Evolutionary conservation across 768 basidiomycete species (phyloP).

Genomic region (Cantharellus anzutake): DNA sequence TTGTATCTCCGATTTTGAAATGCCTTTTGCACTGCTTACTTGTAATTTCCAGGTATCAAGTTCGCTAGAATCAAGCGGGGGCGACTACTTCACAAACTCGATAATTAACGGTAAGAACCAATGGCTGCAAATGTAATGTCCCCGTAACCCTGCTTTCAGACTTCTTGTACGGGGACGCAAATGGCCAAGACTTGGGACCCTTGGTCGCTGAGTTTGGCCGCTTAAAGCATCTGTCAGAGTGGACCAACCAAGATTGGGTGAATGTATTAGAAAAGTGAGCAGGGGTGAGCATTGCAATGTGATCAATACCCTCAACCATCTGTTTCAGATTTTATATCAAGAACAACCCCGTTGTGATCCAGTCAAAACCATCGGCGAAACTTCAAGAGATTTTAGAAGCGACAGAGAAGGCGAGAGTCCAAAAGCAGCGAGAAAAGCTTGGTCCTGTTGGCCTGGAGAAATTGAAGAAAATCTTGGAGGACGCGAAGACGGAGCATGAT

Average conservation of each 20-base stretch:
- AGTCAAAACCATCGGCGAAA: slow-evolving; percentile 74
- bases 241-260: slow-evolving; percentile 63
- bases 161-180: slow-evolving; percentile 66
- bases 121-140: not conserved
- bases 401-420: slow-evolving; percentile 62
- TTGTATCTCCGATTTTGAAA: slow-evolving; percentile 13
- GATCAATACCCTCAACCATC: not conserved
- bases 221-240: slow-evolving; percentile 44
- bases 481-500: slow-evolving; percentile 76
- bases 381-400: slow-evolving; percentile 65
- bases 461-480: slow-evolving; percentile 47
- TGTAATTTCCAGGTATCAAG: slow-evolving; percentile 46
- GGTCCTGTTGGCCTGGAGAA: slow-evolving; percentile 67
- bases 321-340: slow-evolving; percentile 55
- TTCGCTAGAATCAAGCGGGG: slow-evolving; percentile 64
- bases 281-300: not conserved
- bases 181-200: slow-evolving; percentile 57
- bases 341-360: slow-evolving; percentile 49
- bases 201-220: slow-evolving; percentile 65
- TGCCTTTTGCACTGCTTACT: not conserved
- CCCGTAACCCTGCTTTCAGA: slow-evolving; percentile 20
- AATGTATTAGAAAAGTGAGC: slow-evolving; percentile 52
- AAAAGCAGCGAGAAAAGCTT: slow-evolving; percentile 42
- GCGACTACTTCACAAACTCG: slow-evolving; percentile 54
- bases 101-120: slow-evolving; percentile 31